phyloP scores from a whole-genome alignment of 2,329 filamentous ascomycete species.

The Sporothrix euskadiensis region DNA sequence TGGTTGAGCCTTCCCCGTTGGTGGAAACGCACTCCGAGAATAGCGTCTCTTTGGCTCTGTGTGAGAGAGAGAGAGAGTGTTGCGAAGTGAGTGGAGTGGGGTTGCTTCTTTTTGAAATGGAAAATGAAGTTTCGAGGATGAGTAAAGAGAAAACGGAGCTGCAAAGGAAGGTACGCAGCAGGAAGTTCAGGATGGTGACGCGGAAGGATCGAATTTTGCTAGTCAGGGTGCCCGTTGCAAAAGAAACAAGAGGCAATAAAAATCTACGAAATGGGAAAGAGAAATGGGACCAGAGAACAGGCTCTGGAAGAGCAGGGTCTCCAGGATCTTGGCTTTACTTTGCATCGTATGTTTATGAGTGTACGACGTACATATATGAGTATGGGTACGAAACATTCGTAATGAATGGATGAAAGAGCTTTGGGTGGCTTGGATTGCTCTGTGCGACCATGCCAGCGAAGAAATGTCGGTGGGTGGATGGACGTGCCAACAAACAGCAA shows the following conservation, averaged over 20 bases:
- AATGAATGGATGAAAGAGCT: not conserved
- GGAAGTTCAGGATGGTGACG: not conserved
- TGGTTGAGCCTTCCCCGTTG: slow-evolving; percentile 10
- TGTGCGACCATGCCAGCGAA: slow-evolving; percentile 22
- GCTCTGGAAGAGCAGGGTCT: not conserved
- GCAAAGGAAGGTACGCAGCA: not conserved
- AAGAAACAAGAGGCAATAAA: not conserved
- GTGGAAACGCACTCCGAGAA: slow-evolving; percentile 1
- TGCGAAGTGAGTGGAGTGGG: not conserved
- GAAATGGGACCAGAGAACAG: not conserved
- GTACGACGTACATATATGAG: not conserved
- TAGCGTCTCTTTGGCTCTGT: not conserved
- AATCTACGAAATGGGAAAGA: too few species aligned
- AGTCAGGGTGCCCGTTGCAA: not conserved
- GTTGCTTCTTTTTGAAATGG: not conserved
- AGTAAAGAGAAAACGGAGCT: not conserved
- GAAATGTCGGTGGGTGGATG: slow-evolving; percentile 15
- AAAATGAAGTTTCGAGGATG: not conserved
- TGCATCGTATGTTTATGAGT: not conserved
- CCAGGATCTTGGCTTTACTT: too few species aligned
- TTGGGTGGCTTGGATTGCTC: not conserved
- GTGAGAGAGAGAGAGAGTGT: too few species aligned
- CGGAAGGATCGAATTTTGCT: slow-evolving; percentile 6
- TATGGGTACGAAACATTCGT: not conserved
- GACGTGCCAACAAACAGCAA: slow-evolving; percentile 5